Evolutionary conservation across 441 rosid species (phyloP).

Genomic region (Hura crepitans): DNA sequence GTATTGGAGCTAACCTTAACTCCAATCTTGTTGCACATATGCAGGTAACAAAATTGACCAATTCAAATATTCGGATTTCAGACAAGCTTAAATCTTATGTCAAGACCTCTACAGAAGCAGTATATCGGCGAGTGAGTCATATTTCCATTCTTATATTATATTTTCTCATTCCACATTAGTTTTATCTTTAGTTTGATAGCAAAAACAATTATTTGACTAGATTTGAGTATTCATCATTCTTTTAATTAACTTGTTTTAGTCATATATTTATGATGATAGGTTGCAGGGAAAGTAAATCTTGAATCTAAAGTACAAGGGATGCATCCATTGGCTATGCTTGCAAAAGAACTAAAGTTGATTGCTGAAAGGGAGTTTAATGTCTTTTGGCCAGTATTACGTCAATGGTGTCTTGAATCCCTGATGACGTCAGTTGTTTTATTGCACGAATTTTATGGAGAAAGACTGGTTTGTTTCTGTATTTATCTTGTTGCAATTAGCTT

Average conservation of each 20-base stretch:
- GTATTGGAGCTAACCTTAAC: conserved; percentile 10
- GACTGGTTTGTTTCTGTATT: conserved; percentile 62
- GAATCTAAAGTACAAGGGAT: conserved; percentile 52
- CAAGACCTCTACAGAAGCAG: conserved; percentile 68
- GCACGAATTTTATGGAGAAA: conserved; percentile 84
- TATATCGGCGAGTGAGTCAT: conserved; percentile 61
- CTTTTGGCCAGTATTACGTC: conserved; percentile 61
- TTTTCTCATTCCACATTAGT: not conserved
- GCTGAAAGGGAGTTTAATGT: conserved; percentile 72
- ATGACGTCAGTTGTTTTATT: conserved; percentile 53
- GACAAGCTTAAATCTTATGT: conserved; percentile 56
- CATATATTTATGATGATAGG: conserved; percentile 41
- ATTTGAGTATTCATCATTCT: not conserved
- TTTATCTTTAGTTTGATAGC: not conserved
- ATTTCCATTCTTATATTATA: conserved; percentile 1
- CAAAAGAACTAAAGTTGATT: conserved; percentile 65
- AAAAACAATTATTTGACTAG: not conserved
- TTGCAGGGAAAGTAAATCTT: conserved; percentile 49
- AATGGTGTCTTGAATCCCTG: conserved; percentile 71
- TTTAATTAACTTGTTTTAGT: conserved; percentile 4
- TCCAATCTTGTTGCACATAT: conserved; percentile 21
- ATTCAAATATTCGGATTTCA: conserved; percentile 40
- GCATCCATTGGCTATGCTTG: conserved; percentile 84
- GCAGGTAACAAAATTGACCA: conserved; percentile 51
- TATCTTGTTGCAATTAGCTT: conserved; percentile 12